Evolutionary conservation across 176 grass and related monocot species (phyloP).

Genomic region (Chloris gayana): DNA sequence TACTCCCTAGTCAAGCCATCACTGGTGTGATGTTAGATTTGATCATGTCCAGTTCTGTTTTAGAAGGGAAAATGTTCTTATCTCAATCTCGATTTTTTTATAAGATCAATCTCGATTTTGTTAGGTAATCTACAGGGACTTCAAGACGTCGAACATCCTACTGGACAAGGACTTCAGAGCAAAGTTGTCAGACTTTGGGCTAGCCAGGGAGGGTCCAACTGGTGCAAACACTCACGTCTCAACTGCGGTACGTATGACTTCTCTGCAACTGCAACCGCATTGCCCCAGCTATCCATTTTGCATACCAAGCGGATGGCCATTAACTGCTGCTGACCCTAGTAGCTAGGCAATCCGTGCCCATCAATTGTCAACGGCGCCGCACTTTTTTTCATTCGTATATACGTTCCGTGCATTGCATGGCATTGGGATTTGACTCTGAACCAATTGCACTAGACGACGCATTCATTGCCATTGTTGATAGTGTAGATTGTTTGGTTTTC

Average conservation of each 20-base stretch:
- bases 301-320: background rate
- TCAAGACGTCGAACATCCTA: constrained; percentile 90
- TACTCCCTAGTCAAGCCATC: background rate
- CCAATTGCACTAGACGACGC: background rate
- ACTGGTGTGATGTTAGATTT: background rate
- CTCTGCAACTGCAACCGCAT: constrained; percentile 19
- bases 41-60: background rate
- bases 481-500: background rate
- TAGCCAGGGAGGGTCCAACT: constrained; percentile 84
- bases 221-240: constrained; percentile 83
- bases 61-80: background rate
- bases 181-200: constrained; percentile 86
- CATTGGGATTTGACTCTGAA: constrained; percentile 23
- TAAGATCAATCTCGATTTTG: constrained; percentile 20
- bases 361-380: constrained; percentile 1
- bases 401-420: background rate
- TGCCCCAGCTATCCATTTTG: constrained; percentile 13
- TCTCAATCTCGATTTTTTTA: too few species aligned
- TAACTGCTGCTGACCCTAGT: constrained; percentile 6
- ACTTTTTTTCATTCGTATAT: background rate
- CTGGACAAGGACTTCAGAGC: constrained; percentile 84
- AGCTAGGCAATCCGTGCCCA: background rate
- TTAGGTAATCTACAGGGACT: constrained; percentile 97
- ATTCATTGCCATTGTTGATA: background rate
- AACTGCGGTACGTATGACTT: constrained; percentile 66